Evolutionary conservation across 345 rosid species (phyloP), one percentile per base, ranked within the genome.

Genomic region (Trapa incisa): DNA sequence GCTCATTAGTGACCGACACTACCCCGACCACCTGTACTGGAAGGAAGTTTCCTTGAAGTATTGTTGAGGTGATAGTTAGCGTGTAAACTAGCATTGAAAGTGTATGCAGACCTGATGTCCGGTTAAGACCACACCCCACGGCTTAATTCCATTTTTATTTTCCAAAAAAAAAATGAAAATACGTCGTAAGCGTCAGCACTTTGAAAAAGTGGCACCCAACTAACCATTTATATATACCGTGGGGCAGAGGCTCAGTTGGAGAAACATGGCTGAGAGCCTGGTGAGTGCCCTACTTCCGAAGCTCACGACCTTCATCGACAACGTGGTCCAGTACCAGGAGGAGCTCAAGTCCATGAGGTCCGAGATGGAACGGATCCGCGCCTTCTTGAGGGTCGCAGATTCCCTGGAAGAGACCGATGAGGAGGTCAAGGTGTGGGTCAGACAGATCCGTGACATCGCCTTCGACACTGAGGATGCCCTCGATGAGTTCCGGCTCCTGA

Each of bases 381-480:
- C 77, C 33, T 65, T 78, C 72, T 62, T 81, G 54, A 72, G 71
- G 56, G 70, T 64, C 13, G 78, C 78, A 57, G 80, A 80, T 65
- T 47, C 70, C 12, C 54, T 70, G 65, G 77, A 66, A 37, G 70
- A 80, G 22, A 71, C 61, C 2, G 70, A 74, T 37, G 72, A 65
- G 10, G 71, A 57, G 3, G 66, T 72, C 47, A 80, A 68, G 54
- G 70, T 72, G 0, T 80, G 78, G 75, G 76, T 80, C 6, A 72
- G 68, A 66, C 77, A 78, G 66, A 64, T 78, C 11, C 67, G 81
- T 50, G 76, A 80, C 8, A 68, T 73, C 32, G 77, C 79, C 41
- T 70, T 70, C 47, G 71, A 71, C 38, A 77, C 72, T 29, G 79
- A 80, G 72, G 84, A 80, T 70, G 71, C 65, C 65, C 66, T 80